A percentile compares a stretch with the other conserved stretches of the same genome.
Conservation (phyloP, 129 eudicot genomes). For the carrot (Daucus carota) region DH1_v3.0 NC_030381.2:39760001-39760500, state of each 20-base stretch:
- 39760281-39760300: conserved; percentile 57
- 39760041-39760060: conserved; percentile 47
- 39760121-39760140: conserved; percentile 40
- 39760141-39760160: conserved; percentile 28
- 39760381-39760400: conserved; percentile 84
- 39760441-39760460: conserved; percentile 13
- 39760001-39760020: conserved; percentile 59
- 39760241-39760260: conserved; percentile 76
- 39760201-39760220: conserved; percentile 47
- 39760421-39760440: conserved; percentile 25
- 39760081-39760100: conserved; percentile 67
- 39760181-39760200: conserved; percentile 33
- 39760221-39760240: conserved; percentile 74
- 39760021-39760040: conserved; percentile 51
- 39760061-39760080: conserved; percentile 63
- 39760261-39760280: conserved; percentile 83
- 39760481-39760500: conserved; percentile 36
- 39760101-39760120: conserved; percentile 56
- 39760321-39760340: conserved; percentile 77
- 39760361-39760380: conserved; percentile 89
- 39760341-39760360: conserved; percentile 84
- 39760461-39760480: conserved; percentile 19
- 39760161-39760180: conserved; percentile 22
- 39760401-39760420: conserved; percentile 50
- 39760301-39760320: conserved; percentile 72